These are phyloP conservation scores for Geosmithia morbida DNA, from an alignment of 2,329 filamentous ascomycete genomes.

Conservation along the genomic window DNA sequence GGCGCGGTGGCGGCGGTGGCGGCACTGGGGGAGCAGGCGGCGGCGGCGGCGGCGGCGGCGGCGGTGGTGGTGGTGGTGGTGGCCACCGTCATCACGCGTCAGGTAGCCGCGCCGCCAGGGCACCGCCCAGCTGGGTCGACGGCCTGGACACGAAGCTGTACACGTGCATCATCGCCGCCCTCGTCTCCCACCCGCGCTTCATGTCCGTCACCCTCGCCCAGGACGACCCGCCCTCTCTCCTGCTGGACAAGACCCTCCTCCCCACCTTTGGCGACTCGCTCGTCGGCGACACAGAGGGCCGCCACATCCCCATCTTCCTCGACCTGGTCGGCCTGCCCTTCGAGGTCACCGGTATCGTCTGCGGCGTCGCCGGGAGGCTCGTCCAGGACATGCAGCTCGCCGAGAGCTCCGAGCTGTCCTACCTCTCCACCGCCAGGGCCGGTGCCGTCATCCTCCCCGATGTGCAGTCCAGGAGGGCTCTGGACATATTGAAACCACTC, in stretches of 20 bases:
- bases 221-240: constrained; percentile 58
- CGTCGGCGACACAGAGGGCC: constrained; percentile 58
- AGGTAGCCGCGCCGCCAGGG: constrained; percentile 20
- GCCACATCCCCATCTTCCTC: constrained; percentile 73
- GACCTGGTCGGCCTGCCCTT: constrained; percentile 69
- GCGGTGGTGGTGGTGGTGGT: background rate
- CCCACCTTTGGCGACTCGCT: constrained; percentile 56
- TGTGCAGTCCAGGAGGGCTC: constrained; percentile 57
- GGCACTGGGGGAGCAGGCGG: background rate
- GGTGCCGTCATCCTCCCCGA: constrained; percentile 78
- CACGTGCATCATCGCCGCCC: constrained; percentile 44
- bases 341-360: constrained; percentile 89
- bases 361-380: constrained; percentile 74
- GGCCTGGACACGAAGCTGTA: constrained; percentile 50
- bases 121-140: constrained; percentile 36
- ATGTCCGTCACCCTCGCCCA: constrained; percentile 60
- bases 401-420: constrained; percentile 64
- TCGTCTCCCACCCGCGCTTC: constrained; percentile 51
- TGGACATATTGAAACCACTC: constrained; percentile 50
- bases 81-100: constrained; percentile 12
- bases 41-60: no score
- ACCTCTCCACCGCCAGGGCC: constrained; percentile 75
- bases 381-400: constrained; percentile 52
- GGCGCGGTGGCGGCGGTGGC: background rate
- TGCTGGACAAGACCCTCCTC: constrained; percentile 56